A percentile compares a stretch with the other conserved stretches of the same genome.
Conservation (phyloP, 176 grass and related monocot genomes). For the Tillandsia fasciculata region DNA sequence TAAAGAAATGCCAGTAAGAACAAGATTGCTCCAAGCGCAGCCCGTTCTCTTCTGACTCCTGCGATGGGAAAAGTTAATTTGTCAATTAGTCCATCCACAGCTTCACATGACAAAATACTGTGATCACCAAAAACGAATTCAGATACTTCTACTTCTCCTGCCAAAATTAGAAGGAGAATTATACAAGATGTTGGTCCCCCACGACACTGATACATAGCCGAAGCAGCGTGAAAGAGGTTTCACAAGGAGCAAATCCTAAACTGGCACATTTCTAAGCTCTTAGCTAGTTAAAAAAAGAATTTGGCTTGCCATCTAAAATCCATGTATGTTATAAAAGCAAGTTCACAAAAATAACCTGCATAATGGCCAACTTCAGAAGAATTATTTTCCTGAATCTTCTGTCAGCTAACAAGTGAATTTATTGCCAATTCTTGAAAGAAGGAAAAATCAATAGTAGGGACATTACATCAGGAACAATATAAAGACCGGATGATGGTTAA, state of each 20-base stretch:
- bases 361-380: neutral
- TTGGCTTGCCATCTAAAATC: too few relatives aligned
- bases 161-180: too few relatives aligned
- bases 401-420: neutral
- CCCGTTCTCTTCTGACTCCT: constrained; percentile 77
- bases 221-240: too few relatives aligned
- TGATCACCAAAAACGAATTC: neutral
- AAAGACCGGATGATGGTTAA: too few relatives aligned
- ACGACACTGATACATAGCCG: too few relatives aligned
- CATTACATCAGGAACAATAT: too few relatives aligned
- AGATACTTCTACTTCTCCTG: too few relatives aligned
- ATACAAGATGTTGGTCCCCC: too few relatives aligned
- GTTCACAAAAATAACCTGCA: neutral
- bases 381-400: neutral
- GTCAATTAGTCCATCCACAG: neutral
- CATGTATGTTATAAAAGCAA: neutral
- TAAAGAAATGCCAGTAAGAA: constrained; percentile 88
- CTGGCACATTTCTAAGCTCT: too few relatives aligned
- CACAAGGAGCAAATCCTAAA: too few relatives aligned
- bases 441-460: neutral
- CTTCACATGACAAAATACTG: neutral
- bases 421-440: neutral
- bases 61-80: constrained; percentile 21
- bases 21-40: constrained; percentile 43
- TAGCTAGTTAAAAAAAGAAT: too few relatives aligned